Base-by-base conservation (phyloP, 768 basidiomycete species). In the Amanita pseudoporphyria region DNA sequence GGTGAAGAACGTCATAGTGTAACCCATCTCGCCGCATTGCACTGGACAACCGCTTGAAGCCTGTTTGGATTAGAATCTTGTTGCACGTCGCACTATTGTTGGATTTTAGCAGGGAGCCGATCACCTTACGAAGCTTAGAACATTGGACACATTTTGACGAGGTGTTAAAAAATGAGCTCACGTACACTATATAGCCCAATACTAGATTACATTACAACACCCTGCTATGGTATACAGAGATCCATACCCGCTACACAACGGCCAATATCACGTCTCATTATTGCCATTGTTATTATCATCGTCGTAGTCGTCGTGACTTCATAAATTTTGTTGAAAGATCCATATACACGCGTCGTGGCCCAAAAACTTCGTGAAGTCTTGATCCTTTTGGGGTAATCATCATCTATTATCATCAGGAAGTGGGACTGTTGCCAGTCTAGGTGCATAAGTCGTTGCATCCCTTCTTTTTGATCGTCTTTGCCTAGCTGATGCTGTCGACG, bases 321-420 rank as follows among this genome's bases (percentile, higher is more conserved):
- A 13, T 30, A 7, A 28, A 4, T 28, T 28, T 28, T 4, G 26
- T 4, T 28, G n/a, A n/a, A n/a, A n/a, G n/a, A n/a, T n/a, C n/a
- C n/a, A n/a, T n/a, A n/a, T 14, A 26, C 2, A 6, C 14, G 7
- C 22, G 16, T 19, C 18, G 18, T 39, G 7, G 5, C 28, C 26
- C 41, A 0, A 6, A 13, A n/a, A 24, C 9, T 28, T 18, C 19
- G 9, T 21, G 13, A 22, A 40, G 14, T 16, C 14, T 24, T 41
- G 40, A 5, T 7, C 26, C 26, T 7, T 7, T 28, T 7, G 26
- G 26, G 26, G n/a, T n/a, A n/a, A n/a, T n/a, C n/a, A n/a, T 7
- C 30, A 40, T 40, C 26, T 16, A 30, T 40, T 19, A 32, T 44
- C 43, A 9, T 49, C 47, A 32, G 47, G 47, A 6, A 49, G 47